phyloP scores from a whole-genome alignment of 2,329 filamentous ascomycete genomes.

The Magnaporthiopsis rhizophila region DNA sequence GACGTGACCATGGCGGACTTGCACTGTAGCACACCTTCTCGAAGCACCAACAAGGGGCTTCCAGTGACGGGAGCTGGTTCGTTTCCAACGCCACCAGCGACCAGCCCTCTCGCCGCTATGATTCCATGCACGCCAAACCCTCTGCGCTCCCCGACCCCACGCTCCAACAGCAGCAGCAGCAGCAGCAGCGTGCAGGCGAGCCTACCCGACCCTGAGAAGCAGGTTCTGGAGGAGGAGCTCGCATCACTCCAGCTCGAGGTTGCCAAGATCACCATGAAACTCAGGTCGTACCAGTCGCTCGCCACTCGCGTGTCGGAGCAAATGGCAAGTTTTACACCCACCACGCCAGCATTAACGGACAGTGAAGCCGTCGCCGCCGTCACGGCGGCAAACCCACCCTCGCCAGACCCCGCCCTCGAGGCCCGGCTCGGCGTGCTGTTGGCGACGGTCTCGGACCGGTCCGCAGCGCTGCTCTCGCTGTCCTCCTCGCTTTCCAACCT shows the following conservation, averaged over 20 bases:
- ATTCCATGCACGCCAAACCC: constrained; percentile 24
- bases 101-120: constrained; percentile 32
- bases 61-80: constrained; percentile 27
- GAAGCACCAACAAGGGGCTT: constrained; percentile 11
- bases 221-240: constrained; percentile 37
- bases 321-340: constrained; percentile 20
- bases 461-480: constrained; percentile 36
- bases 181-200: constrained; percentile 26
- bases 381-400: constrained; percentile 1
- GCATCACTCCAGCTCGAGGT: constrained; percentile 40
- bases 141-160: constrained; percentile 16
- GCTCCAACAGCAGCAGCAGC: no score
- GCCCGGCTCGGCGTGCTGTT: constrained; percentile 34
- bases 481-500: constrained; percentile 36
- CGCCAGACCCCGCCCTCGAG: constrained; percentile 29
- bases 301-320: constrained; percentile 27
- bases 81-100: constrained; percentile 48
- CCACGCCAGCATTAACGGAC: constrained; percentile 1
- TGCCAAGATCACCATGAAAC: constrained; percentile 35
- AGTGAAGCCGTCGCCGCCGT: constrained; percentile 9
- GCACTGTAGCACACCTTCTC: constrained; percentile 42
- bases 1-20: constrained; percentile 44
- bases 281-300: constrained; percentile 39
- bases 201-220: constrained; percentile 34
- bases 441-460: constrained; percentile 38